These are phyloP conservation scores for Botrytis fabae DNA, from an alignment of 2,329 filamentous ascomycete species.

Conservation along the genomic window DNA sequence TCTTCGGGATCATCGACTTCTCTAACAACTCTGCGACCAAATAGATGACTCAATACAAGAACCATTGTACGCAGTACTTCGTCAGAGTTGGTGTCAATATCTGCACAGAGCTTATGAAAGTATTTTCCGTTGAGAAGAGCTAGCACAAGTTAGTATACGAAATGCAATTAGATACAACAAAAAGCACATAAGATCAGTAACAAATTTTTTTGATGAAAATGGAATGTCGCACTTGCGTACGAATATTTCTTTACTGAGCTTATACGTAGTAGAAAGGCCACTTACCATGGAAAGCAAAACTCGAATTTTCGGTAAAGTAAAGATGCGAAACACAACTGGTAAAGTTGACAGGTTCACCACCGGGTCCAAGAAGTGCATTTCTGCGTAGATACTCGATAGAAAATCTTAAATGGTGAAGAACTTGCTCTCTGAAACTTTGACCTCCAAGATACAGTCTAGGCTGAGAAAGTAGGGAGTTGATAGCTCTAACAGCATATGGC, in stretches of 20 bases:
- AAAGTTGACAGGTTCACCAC: conserved; percentile 70
- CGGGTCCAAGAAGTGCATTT: conserved; percentile 61
- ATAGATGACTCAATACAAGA: conserved; percentile 69
- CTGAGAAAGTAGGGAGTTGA: conserved; percentile 69
- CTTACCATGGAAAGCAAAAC: conserved; percentile 70
- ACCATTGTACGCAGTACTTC: conserved; percentile 61
- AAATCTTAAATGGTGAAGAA: conserved; percentile 76
- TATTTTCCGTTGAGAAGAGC: conserved; percentile 69
- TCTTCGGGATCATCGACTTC: conserved; percentile 52
- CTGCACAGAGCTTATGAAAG: conserved; percentile 63
- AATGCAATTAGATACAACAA: neutral
- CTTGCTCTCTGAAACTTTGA: conserved; percentile 63
- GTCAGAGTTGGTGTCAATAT: conserved; percentile 51
- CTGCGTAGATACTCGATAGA: conserved; percentile 77
- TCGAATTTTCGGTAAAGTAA: conserved; percentile 74
- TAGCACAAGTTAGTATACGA: conserved; percentile 26
- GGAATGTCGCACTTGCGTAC: neutral
- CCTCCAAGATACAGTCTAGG: conserved; percentile 71
- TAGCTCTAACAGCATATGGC: conserved; percentile 59
- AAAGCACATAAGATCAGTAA: neutral
- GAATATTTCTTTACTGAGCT: neutral
- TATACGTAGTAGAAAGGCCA: neutral
- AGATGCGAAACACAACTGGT: conserved; percentile 69
- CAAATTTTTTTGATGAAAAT: neutral
- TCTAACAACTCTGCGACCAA: conserved; percentile 58